Percentiles rank a stretch among this genome's conserved stretches.
These are phyloP conservation scores for Sanghuangporus weigelae DNA, from an alignment of 1,284 basidiomycete genomes.

Conservation along the genomic window DNA sequence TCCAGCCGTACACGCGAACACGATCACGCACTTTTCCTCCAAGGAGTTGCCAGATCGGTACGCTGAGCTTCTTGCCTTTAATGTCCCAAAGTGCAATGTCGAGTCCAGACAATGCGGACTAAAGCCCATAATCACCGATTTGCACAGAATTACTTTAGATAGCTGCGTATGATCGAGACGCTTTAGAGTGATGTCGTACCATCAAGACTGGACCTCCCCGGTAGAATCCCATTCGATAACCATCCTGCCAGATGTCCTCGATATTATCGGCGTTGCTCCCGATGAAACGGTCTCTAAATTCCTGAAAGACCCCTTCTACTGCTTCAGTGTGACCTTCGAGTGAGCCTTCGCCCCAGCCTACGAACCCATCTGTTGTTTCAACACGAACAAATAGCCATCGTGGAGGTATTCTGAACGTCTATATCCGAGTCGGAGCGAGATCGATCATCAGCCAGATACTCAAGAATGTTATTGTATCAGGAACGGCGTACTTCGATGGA, in stretches of 20 bases:
- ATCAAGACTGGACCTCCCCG: conserved; percentile 71
- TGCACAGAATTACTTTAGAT: neutral
- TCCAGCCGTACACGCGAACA: conserved; percentile 61
- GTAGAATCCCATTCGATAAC: conserved; percentile 66
- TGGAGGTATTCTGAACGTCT: conserved; percentile 67
- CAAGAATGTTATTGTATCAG: neutral
- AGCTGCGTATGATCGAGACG: no score
- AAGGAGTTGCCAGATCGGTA: conserved; percentile 71
- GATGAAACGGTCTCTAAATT: conserved; percentile 58
- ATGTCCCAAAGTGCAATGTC: conserved; percentile 67
- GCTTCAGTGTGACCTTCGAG: conserved; percentile 74
- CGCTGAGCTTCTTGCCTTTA: conserved; percentile 73
- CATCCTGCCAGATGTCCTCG: conserved; percentile 59
- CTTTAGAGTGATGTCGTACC: conserved; percentile 30
- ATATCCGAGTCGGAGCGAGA: neutral
- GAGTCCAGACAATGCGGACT: conserved; percentile 49
- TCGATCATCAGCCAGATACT: neutral
- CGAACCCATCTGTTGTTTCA: conserved; percentile 47
- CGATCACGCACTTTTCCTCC: conserved; percentile 66
- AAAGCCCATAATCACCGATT: conserved; percentile 23
- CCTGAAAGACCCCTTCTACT: conserved; percentile 64
- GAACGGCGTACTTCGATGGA: neutral
- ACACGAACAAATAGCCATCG: conserved; percentile 71
- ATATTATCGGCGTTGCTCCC: conserved; percentile 67
- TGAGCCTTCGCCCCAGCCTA: conserved; percentile 69